Evolutionary conservation across 2,329 filamentous ascomycete genomes (phyloP), one percentile per base, ranked within the genome.

Genomic region (Penicillium italicum): DNA sequence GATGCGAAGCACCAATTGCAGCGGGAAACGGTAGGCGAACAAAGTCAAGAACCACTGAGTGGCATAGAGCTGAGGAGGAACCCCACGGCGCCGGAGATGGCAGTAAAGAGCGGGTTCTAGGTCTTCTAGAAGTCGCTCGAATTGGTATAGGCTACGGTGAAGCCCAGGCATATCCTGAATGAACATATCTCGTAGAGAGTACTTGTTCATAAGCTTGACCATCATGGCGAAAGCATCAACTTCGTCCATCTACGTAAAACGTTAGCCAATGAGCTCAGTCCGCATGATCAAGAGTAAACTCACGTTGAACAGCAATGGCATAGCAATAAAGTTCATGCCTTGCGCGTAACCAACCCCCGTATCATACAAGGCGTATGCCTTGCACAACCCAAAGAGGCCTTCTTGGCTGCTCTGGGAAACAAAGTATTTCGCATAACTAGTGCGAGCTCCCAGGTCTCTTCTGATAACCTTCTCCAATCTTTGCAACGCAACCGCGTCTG

Each of bases 31-130:
- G 73, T 99, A 99, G 31, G 93, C 91, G 70, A 99, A 99, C n/a
- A 99, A 81, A 0, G 94, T 99, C 47, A 99, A 82, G 75, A 99
- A 99, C 94, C 94, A 99, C 73, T 99, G 94, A 0, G 94, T 99
- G 42, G 94, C 94, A 71, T 99, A 99, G 9, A 99, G 81, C 69
- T 96, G 91, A 0, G 94, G 89, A 9, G 89, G 89, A 52, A 99
- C 94, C 62, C 90, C 87, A 53, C 89, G 85, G 56, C 94, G 87
- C 68, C 90, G 89, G 53, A 99, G 84, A 73, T 99, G 94, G 71
- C 93, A 97, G 75, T 96, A 97, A 7, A 99, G 79, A 2, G 92
- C 92, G 2, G 95, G 94, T 70, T 99, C 93, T 41, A 93, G 80
- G 66, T 99, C 94, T 75, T 99, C 94, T 28, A 99, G 79, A 20